These are phyloP conservation scores for Ogataea paradorogensis DNA, from an alignment of 805 yeast genomes.

Conservation along the genomic window DNA sequence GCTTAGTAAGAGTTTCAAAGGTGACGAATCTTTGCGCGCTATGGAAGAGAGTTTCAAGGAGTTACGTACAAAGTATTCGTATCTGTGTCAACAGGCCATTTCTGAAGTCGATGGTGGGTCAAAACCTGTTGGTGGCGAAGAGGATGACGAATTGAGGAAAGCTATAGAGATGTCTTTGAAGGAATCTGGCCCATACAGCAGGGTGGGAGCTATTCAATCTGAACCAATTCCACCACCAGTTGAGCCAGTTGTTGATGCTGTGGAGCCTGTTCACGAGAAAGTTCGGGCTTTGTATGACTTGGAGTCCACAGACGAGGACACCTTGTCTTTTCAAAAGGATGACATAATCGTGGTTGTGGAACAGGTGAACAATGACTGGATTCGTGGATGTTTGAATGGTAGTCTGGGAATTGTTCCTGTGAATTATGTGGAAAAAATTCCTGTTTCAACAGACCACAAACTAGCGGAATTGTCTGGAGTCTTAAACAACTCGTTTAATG, in stretches of 20 bases:
- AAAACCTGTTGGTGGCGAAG: slow-evolving; percentile 31
- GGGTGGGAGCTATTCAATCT: background rate
- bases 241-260: slow-evolving; percentile 2
- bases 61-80: slow-evolving; percentile 43
- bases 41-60: slow-evolving; percentile 59
- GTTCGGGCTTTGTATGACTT: slow-evolving; percentile 87
- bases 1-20: slow-evolving; percentile 58
- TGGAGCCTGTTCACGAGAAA: slow-evolving; percentile 24
- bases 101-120: slow-evolving; percentile 28
- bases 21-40: slow-evolving; percentile 74
- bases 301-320: slow-evolving; percentile 76
- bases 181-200: slow-evolving; percentile 43
- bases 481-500: slow-evolving; percentile 55
- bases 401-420: slow-evolving; percentile 86
- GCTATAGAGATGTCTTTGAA: slow-evolving; percentile 72
- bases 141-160: slow-evolving; percentile 76
- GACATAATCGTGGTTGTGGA: slow-evolving; percentile 87
- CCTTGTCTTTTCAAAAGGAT: slow-evolving; percentile 80
- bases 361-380: slow-evolving; percentile 90
- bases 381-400: slow-evolving; percentile 85
- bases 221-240: slow-evolving; percentile 16
- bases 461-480: slow-evolving; percentile 43
- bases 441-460: slow-evolving; percentile 63
- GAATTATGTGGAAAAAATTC: slow-evolving; percentile 81
- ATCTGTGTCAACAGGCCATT: slow-evolving; percentile 31